These are phyloP conservation scores for Spathaspora hagerdaliae DNA, from an alignment of 805 yeast genomes.

Conservation along the genomic window DNA sequence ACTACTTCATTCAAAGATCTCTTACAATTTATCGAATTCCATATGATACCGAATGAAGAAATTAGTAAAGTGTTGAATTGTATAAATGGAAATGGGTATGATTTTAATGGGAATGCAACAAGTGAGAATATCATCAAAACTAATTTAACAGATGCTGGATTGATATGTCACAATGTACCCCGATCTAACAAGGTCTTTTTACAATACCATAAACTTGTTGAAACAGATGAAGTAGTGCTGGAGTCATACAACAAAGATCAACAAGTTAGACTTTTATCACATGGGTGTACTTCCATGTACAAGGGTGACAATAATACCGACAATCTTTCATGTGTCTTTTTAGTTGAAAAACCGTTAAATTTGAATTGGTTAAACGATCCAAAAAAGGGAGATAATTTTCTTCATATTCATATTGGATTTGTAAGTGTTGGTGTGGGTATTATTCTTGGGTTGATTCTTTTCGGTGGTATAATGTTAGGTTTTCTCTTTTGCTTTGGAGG, in stretches of 20 bases:
- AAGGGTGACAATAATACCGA: conserved; percentile 13
- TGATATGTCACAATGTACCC: conserved; percentile 23
- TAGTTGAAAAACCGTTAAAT: conserved; percentile 65
- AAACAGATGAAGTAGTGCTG: background rate
- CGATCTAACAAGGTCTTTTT: conserved; percentile 29
- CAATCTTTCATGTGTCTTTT: conserved; percentile 50
- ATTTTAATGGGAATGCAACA: conserved; percentile 3
- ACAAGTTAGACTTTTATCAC: conserved; percentile 55
- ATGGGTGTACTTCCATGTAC: conserved; percentile 52
- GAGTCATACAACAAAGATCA: conserved; percentile 44
- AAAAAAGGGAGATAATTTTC: conserved; percentile 30
- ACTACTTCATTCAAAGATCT: conserved; percentile 41
- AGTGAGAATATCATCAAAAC: conserved; percentile 34
- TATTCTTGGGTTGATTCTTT: conserved; percentile 51
- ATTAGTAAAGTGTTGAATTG: conserved; percentile 47
- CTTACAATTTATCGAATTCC: conserved; percentile 58
- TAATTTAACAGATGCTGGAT: conserved; percentile 40
- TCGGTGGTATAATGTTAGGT: conserved; percentile 19
- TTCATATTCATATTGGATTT: conserved; percentile 61
- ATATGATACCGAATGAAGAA: conserved; percentile 61
- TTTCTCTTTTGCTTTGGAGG: conserved; percentile 16
- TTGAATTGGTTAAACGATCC: conserved; percentile 55
- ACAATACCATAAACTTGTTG: conserved; percentile 18
- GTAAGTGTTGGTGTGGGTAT: conserved; percentile 68
- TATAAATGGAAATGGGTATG: conserved; percentile 18